phyloP scores from a whole-genome alignment of 192 early-diverging fungal genomes.

The Lunasporangiospora selenospora region DNA sequence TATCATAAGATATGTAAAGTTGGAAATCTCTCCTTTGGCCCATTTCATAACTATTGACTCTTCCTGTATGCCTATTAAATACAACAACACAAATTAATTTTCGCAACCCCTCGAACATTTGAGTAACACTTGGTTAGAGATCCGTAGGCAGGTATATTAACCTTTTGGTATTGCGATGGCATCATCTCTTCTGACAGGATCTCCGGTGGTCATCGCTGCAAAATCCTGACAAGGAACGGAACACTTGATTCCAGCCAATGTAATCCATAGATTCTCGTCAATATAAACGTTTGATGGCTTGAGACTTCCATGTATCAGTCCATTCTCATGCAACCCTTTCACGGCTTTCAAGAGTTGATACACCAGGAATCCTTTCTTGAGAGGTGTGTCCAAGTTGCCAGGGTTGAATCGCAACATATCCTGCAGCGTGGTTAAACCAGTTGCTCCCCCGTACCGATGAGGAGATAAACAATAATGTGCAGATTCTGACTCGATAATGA shows the following conservation, averaged over 20 bases:
- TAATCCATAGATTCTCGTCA: conserved; percentile 67
- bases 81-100: neutral
- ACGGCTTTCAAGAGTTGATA: conserved; percentile 63
- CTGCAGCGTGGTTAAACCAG: conserved; percentile 55
- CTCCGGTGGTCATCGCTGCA: neutral
- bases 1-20: conserved; percentile 94
- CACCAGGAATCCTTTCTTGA: conserved; percentile 67
- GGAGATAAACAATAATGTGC: conserved; percentile 62
- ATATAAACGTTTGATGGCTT: conserved; percentile 61
- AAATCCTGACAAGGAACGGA: conserved; percentile 23
- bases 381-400: conserved; percentile 59
- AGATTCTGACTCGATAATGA: conserved; percentile 55
- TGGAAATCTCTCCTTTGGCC: conserved; percentile 85
- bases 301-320: conserved; percentile 63
- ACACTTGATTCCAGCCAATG: conserved; percentile 60
- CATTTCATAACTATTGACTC: conserved; percentile 66
- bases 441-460: conserved; percentile 50
- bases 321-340: conserved; percentile 58
- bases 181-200: neutral
- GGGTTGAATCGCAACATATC: conserved; percentile 66
- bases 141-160: too few species aligned
- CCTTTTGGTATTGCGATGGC: conserved; percentile 34
- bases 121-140: neutral
- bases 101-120: neutral
- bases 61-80: conserved; percentile 49